Evolutionary conservation across 805 yeast genomes (phyloP), one percentile per base, ranked within the genome.

Genomic region (Ogataea pini): DNA sequence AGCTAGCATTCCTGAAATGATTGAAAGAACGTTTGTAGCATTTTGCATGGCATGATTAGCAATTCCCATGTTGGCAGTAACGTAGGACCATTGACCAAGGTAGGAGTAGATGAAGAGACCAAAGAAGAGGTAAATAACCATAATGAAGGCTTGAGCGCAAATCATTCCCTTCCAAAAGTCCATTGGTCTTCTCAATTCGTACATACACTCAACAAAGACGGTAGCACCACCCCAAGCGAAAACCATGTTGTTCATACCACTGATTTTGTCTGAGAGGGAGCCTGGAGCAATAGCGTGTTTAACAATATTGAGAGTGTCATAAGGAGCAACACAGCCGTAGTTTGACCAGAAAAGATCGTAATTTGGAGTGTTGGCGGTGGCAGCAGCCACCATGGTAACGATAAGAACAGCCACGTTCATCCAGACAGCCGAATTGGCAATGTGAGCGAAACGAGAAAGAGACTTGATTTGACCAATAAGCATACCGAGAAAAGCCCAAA

Each of bases 141-240:
- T 61, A 50, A 74, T 74, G 47, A 75, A 65, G 7, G 61, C 9
- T 54, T 75, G 76, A 31, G 77, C 79, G 42, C 64, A 56, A 19
- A 69, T 54, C 72, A 75, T 70, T 27, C 78, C 79, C 59, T 73
- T 71, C 71, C 74, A 67, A 64, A 75, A 75, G 55, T 75, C 79
- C 66, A 59, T 61, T n/a, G 79, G 79, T 33, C 72, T 63, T 48
- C 63, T 65, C 73, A 75, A 69, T 58, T 75, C 79, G 16, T 77
- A 72, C 73, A 75, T 70, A 48, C 74, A 68, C 57, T 75, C 77
- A 33, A 70, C 63, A 60, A 74, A 75, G 48, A 75, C 69, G 52
- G 74, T 69, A 19, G 79, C 76, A 59, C 79, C 79, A 50, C 78
- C 79, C 65, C 72, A 75, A 7, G 79, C 71, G 52, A 71, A 75